Evolutionary conservation across 305 asterid species (phyloP).

Genomic region (Lippia alba): DNA sequence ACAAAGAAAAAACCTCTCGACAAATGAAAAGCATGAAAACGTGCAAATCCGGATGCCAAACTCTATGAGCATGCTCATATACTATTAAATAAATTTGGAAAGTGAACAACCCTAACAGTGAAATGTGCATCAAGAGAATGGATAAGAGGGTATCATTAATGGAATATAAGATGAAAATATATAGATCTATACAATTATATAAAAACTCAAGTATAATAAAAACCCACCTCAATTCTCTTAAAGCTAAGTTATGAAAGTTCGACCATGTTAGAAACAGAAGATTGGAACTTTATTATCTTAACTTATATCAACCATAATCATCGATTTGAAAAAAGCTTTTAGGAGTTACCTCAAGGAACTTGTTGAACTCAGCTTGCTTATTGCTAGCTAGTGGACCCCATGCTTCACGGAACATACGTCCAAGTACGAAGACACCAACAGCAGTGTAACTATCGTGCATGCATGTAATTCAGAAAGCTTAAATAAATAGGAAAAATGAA

Average conservation of each 20-base stretch:
- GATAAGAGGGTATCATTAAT: conserved; percentile 24
- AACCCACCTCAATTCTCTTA: conserved; percentile 13
- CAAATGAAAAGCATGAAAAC: background rate
- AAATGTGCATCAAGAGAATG: conserved; percentile 19
- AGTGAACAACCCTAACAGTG: conserved; percentile 23
- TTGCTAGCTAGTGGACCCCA: conserved; percentile 88
- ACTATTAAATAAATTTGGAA: conserved; percentile 23
- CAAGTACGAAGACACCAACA: conserved; percentile 98
- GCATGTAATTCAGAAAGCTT: conserved; percentile 39
- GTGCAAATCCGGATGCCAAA: background rate
- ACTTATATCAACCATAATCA: conserved; percentile 3
- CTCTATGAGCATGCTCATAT: conserved; percentile 24
- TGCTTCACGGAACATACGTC: conserved; percentile 84
- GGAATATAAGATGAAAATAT: conserved; percentile 5
- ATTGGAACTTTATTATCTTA: conserved; percentile 25
- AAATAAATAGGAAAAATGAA: conserved; percentile 23
- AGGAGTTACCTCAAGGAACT: conserved; percentile 81
- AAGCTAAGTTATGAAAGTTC: background rate
- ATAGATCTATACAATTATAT: conserved; percentile 25
- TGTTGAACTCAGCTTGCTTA: conserved; percentile 95
- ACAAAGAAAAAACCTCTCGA: conserved; percentile 28
- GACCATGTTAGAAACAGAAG: conserved; percentile 15
- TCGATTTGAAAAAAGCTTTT: conserved; percentile 12
- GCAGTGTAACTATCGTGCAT: conserved; percentile 79
- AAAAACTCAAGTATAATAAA: conserved; percentile 9